Conservation (phyloP, 2,329 filamentous ascomycete species). For the Fusarium chuoi region DNA sequence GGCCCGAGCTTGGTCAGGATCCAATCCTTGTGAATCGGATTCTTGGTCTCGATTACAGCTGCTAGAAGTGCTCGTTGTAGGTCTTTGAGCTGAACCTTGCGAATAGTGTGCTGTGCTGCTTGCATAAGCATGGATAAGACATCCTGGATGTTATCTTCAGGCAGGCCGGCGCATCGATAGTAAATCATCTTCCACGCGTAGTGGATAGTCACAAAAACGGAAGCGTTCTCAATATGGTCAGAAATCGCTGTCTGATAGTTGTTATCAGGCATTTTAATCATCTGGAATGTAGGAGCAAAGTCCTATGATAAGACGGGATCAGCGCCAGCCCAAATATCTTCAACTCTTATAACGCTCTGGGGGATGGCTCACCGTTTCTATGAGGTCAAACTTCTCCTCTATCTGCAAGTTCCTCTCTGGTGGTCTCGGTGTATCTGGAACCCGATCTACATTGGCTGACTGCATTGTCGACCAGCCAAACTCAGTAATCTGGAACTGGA, state of each 20-base stretch:
- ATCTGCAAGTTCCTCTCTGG: background rate
- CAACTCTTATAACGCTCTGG: too few species aligned
- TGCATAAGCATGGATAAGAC: background rate
- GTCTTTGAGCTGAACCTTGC: background rate
- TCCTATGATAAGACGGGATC: background rate
- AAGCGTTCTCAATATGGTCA: background rate
- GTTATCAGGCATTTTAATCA: background rate
- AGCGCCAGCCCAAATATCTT: background rate
- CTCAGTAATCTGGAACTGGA: background rate
- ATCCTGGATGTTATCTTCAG: background rate
- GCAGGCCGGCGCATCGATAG: background rate
- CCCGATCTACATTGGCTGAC: too few species aligned
- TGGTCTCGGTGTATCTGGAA: background rate
- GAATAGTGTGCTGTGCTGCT: background rate
- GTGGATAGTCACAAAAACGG: background rate
- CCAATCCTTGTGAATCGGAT: background rate
- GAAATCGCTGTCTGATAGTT: rapidly evolving
- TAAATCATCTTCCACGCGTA: background rate
- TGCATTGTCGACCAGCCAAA: background rate
- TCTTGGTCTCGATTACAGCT: background rate
- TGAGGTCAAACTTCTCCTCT: background rate
- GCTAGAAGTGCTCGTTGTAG: background rate
- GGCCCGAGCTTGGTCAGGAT: background rate
- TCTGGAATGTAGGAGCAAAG: background rate
- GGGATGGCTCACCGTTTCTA: background rate